Conservation (phyloP, 2,329 filamentous ascomycete genomes). For the Sclerotiophoma versabilis region DNA sequence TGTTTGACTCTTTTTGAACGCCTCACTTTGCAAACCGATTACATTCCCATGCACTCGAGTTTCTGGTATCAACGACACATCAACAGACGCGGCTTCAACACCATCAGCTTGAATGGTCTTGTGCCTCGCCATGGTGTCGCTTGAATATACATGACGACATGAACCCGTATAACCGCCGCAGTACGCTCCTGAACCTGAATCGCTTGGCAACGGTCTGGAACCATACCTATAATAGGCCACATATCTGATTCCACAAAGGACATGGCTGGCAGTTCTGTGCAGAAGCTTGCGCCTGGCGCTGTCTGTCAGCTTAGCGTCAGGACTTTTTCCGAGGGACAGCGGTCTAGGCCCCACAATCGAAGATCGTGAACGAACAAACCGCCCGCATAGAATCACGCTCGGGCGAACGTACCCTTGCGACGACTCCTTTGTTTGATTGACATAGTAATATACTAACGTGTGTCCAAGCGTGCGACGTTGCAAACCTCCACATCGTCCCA, state of each 20-base stretch:
- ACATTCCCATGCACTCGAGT: not conserved
- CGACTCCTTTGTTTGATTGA: slow-evolving; percentile 2
- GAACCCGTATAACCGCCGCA: slow-evolving; percentile 2
- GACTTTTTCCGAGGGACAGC: slow-evolving; percentile 2
- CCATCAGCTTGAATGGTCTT: not conserved
- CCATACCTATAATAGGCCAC: slow-evolving; percentile 10
- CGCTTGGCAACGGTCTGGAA: slow-evolving; percentile 39
- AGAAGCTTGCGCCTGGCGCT: slow-evolving; percentile 9
- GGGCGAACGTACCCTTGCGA: not conserved
- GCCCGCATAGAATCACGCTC: not conserved
- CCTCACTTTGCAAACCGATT: not conserved
- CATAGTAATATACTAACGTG: not conserved
- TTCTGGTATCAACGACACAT: not conserved
- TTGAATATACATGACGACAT: slow-evolving; percentile 28
- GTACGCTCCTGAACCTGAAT: slow-evolving; percentile 19
- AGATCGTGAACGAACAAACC: slow-evolving; percentile 5
- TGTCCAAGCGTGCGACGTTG: not conserved
- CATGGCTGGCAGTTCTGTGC: not conserved
- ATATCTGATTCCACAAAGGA: slow-evolving; percentile 1
- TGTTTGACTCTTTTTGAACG: not conserved
- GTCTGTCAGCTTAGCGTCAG: slow-evolving; percentile 15
- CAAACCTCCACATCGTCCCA: slow-evolving; percentile 2
- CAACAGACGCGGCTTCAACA: not conserved
- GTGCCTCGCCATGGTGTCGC: too few species aligned
- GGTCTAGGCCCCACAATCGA: slow-evolving; percentile 17